Percentiles rank a stretch among this genome's conserved stretches.
Conservation (phyloP, 2,329 filamentous ascomycete genomes). For the Geosmithia morbida region DNA sequence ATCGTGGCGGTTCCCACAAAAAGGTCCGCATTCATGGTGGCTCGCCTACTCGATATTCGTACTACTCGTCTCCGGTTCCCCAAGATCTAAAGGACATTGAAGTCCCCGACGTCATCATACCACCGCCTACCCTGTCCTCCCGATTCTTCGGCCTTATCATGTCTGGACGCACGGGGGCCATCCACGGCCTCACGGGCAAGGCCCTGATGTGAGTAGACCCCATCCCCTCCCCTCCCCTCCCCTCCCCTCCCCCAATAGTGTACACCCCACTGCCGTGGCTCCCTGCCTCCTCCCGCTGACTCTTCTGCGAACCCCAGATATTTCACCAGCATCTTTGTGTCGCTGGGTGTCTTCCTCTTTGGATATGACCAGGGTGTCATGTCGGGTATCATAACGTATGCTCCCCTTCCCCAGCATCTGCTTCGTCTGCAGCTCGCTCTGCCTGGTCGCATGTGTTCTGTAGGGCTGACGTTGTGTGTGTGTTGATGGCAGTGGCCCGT, state of each 20-base stretch:
- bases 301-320: conserved; percentile 41
- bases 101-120: conserved; percentile 55
- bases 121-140: conserved; percentile 50
- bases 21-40: conserved; percentile 57
- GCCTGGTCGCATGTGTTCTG: background rate
- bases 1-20: conserved; percentile 23
- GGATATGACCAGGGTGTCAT: conserved; percentile 86
- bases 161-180: conserved; percentile 61
- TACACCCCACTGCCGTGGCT: too few relatives aligned
- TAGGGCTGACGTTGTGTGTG: conserved; percentile 7
- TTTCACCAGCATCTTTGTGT: conserved; percentile 87
- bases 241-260: background rate
- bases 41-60: conserved; percentile 19
- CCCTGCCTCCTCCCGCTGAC: background rate
- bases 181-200: conserved; percentile 91
- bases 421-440: background rate
- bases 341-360: conserved; percentile 75
- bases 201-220: conserved; percentile 62
- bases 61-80: conserved; percentile 19
- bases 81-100: conserved; percentile 46
- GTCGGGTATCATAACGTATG: conserved; percentile 58
- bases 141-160: conserved; percentile 71
- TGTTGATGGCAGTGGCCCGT: conserved; percentile 50
- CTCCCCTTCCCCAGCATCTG: conserved; percentile 1
- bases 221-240: background rate